Conservation (phyloP, 176 grass and related monocot genomes). For the Carex kokanica region DNA sequence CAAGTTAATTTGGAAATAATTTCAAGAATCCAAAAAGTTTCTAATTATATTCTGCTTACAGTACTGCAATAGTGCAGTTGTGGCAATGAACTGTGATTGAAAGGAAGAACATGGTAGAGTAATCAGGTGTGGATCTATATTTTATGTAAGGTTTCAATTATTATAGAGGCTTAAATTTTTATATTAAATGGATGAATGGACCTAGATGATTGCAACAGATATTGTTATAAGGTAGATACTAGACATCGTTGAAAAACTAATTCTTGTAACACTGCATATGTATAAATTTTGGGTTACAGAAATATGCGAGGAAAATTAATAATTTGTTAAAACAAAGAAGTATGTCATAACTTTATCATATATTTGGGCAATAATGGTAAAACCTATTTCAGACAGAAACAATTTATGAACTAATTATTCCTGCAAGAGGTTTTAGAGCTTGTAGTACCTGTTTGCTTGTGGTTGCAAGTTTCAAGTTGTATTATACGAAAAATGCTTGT, state of each 20-base stretch:
- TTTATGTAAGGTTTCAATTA: background rate
- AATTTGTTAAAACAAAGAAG: background rate
- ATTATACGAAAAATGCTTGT: background rate
- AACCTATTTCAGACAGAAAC: background rate
- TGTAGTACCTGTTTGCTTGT: background rate
- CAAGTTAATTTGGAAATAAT: background rate
- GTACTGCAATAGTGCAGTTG: background rate
- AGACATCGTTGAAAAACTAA: background rate
- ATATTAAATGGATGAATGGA: no score
- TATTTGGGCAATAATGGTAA: background rate
- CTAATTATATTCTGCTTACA: background rate
- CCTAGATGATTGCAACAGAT: background rate
- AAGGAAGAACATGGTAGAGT: background rate
- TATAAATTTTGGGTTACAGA: background rate
- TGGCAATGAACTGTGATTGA: background rate
- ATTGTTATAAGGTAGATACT: background rate
- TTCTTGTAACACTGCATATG: background rate
- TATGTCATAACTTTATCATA: background rate
- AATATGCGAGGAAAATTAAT: background rate
- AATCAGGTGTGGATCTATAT: background rate
- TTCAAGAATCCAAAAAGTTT: background rate
- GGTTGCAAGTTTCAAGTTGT: background rate
- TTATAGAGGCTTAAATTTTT: background rate
- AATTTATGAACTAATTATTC: background rate
- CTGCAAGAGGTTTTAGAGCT: background rate